Evolutionary conservation across 2,329 filamentous ascomycete species (phyloP), one percentile per base, ranked within the genome.

Genomic region (Aspergillus persii): DNA sequence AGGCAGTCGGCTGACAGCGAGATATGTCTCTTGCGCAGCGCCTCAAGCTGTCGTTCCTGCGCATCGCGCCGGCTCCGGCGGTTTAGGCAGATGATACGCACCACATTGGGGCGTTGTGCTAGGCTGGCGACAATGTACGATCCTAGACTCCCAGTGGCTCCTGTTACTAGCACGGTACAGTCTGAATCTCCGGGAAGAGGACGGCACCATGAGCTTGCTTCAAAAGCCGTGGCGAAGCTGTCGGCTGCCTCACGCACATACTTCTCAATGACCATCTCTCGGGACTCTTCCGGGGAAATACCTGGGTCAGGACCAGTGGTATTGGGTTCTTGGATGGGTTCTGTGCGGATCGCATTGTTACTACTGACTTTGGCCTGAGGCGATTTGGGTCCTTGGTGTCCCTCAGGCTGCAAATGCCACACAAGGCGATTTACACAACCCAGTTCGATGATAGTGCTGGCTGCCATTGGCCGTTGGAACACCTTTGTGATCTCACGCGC

Each of bases 1-100:
- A 61, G 53, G 1, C 39, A 46, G 1, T 62, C 30, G 27, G 56
- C 50, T 2, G 47, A 30, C 1, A 76, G 56, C 2, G 15, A 18
- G 39, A 74, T 65, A 2, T 69, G 68, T 58, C 63, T 66, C 9
- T 61, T 47, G 18, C 46, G 36, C 8, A 79, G 44, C 0, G 77
- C 18, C 2, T 54, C 66, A 26, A 75, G 54, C 5, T 66, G 54
- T 60, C 81, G 78, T 8, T 73, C 73, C 2, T 56, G 49, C 1
- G 59, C 63, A 2, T 72, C 65, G 1, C 47, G 55, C 2, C 59
- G 69, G 48, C 65, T 73, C 11, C 61, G 64, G 1, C 81, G 76
- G 64, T 84, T 84, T 18, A 85, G 65, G 59, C 82, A 84, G 7
- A 83, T 61, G 0, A 81, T 70, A 1, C 36, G 67, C 29, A 66